phyloP scores from a whole-genome alignment of 192 early-diverging fungal species.

The Martensiomyces pterosporus region DNA sequence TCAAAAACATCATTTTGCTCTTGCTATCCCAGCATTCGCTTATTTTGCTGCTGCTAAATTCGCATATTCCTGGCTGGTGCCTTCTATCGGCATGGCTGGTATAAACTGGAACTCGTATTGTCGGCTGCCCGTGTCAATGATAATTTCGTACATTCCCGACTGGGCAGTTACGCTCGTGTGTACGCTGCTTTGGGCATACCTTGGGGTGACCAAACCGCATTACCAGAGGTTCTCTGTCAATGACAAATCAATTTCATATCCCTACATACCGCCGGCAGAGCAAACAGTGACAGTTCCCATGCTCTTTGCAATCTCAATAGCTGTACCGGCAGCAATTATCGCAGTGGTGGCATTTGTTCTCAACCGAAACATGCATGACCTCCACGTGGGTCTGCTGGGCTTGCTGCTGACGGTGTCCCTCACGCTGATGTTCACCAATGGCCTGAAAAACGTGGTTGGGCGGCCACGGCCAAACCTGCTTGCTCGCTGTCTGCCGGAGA shows the following conservation, averaged over 20 bases:
- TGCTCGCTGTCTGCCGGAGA: constrained; percentile 36
- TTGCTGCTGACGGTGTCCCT: constrained; percentile 47
- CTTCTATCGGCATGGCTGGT: neutral
- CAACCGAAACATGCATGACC: constrained; percentile 39
- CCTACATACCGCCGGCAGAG: constrained; percentile 39
- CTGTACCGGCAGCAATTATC: constrained; percentile 19
- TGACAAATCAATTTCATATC: constrained; percentile 63
- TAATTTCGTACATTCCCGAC: constrained; percentile 40
- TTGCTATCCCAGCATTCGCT: too few relatives aligned
- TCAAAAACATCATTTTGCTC: neutral
- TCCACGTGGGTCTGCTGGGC: constrained; percentile 48
- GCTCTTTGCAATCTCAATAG: constrained; percentile 35
- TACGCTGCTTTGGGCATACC: constrained; percentile 53
- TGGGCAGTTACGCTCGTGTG: constrained; percentile 57
- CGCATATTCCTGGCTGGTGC: too few relatives aligned
- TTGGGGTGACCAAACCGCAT: constrained; percentile 58
- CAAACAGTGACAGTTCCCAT: constrained; percentile 41
- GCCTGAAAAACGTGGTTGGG: constrained; percentile 56
- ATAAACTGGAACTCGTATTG: constrained; percentile 7
- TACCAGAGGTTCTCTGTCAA: constrained; percentile 67
- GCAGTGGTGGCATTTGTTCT: constrained; percentile 15
- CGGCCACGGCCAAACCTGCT: constrained; percentile 65
- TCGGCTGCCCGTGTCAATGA: constrained; percentile 9
- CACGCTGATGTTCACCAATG: constrained; percentile 52
- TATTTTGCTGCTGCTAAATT: too few relatives aligned